Percentiles rank a stretch among this genome's conserved stretches.
These are phyloP conservation scores for Bolboschoenus planiculmis DNA, from an alignment of 176 grass and related monocot genomes.

Conservation along the genomic window DNA sequence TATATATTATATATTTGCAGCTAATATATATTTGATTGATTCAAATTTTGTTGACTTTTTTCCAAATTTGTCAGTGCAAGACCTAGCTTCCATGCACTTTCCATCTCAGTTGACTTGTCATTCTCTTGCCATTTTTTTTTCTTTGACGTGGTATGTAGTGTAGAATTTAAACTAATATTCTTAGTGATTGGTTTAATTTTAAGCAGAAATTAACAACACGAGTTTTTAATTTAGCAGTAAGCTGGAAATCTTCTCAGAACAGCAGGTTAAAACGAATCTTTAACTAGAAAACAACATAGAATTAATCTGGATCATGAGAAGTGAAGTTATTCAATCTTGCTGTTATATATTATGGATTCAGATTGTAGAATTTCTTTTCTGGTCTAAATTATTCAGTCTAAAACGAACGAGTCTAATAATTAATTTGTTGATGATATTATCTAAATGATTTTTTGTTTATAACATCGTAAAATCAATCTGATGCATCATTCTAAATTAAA, in stretches of 20 bases:
- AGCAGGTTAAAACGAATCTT: neutral
- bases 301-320: neutral
- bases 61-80: neutral
- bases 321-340: neutral
- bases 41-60: neutral
- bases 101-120: neutral
- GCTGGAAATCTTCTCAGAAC: neutral
- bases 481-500: neutral
- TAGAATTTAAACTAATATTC: neutral
- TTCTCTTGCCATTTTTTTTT: neutral
- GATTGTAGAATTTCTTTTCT: neutral
- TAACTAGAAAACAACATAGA: neutral
- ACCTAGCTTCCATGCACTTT: slow-evolving; percentile 13
- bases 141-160: neutral
- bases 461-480: neutral
- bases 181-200: neutral
- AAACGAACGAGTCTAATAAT: neutral
- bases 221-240: neutral
- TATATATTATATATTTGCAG: too few species aligned
- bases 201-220: neutral
- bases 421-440: neutral
- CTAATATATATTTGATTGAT: neutral
- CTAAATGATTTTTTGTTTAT: neutral
- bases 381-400: neutral
- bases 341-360: neutral